Base-by-base conservation (phyloP, 768 basidiomycete genomes). In the Hygrocybe punicea region DNA sequence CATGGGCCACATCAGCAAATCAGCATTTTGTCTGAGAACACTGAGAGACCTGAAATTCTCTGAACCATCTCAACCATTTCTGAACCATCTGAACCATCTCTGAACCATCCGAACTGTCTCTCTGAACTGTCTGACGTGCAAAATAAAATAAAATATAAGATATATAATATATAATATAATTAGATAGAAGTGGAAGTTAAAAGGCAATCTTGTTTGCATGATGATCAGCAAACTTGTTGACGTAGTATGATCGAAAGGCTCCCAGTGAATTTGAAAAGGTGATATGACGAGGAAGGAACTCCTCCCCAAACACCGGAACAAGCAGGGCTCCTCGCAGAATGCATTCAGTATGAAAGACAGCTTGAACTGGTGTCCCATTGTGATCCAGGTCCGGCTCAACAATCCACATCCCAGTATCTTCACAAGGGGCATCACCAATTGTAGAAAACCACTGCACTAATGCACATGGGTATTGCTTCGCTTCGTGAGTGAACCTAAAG, bases 141-240 rank as follows among this genome's bases (percentile, higher is more conserved):
- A 29, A 29, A 29, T 29, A 29, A 29, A 29, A 4, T 29, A 8
- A 29, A 29, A 29, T 29, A 29, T 29, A 29, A 29, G 4, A 29
- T 29, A 29, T 29, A 29, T 29, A 29, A 29, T 29, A 29, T 29
- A 29, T 29, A 29, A 29, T 29, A 29, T 29, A 29, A 29, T 29
- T 29, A 29, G 29, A 29, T 29, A 29, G 29, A 29, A 29, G 29
- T 29, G 29, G 29, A 29, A 47, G 33, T 52, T 53, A 66, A 49
- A 64, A 68, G 42, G 61, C 54, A 44, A 71, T 64, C 55, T 71
- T 65, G 55, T 72, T 56, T 11, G 65, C 47, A 58, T 73, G 71
- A 54, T 72, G 64, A 47, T 74, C 71, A 11, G 65, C 65, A 50
- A 64, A 72, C 34, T 65, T 68, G 46, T 71, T 74, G 1, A 74